Evolutionary conservation across 805 yeast genomes (phyloP).

Genomic region (Zygotorulaspora chibaensis): DNA sequence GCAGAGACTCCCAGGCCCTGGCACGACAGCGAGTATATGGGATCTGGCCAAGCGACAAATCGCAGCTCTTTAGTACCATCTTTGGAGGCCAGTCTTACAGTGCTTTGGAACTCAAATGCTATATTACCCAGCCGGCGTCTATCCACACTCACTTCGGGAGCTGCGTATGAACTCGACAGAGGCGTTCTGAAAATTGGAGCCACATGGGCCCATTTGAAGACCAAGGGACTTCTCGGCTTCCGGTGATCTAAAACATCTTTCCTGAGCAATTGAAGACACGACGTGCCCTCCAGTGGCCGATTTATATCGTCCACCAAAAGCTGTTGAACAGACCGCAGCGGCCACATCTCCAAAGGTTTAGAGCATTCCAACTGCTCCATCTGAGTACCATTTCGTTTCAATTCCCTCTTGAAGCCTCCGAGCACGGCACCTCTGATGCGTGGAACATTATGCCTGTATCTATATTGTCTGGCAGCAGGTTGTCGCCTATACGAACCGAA

Average conservation of each 20-base stretch:
- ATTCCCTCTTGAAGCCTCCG: neutral
- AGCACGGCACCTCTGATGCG: constrained; percentile 9
- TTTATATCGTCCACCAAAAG: neutral
- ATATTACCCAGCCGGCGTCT: neutral
- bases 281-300: too few species aligned
- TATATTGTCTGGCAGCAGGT: constrained; percentile 8
- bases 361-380: neutral
- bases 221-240: neutral
- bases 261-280: neutral
- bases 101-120: constrained; percentile 4
- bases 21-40: constrained; percentile 18
- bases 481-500: constrained; percentile 12
- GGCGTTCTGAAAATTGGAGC: constrained; percentile 1
- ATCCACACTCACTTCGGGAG: too few species aligned
- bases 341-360: neutral
- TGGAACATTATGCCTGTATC: constrained; percentile 12
- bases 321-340: neutral
- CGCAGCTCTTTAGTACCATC: constrained; percentile 2
- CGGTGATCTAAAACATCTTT: neutral
- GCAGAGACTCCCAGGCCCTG: constrained; percentile 24
- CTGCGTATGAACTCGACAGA: neutral
- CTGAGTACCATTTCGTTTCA: neutral
- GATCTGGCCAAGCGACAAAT: constrained; percentile 22
- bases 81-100: constrained; percentile 8
- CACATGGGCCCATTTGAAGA: neutral